These are phyloP conservation scores for Cydonia oblonga DNA, from an alignment of 331 rosid genomes.

Conservation along the genomic window DNA sequence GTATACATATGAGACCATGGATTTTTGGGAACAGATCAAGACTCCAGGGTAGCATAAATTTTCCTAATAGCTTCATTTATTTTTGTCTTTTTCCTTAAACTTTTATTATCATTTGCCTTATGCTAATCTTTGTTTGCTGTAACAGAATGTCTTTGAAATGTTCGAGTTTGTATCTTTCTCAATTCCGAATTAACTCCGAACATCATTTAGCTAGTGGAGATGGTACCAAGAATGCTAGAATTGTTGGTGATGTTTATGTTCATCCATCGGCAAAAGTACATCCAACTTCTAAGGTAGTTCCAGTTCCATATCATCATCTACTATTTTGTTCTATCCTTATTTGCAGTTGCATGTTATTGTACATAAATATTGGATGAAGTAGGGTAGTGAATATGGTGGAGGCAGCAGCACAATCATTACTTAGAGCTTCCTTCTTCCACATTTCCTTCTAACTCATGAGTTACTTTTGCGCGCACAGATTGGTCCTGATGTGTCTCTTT, in stretches of 20 bases:
- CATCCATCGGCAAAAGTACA: constrained; percentile 48
- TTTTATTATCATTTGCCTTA: neutral
- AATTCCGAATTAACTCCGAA: constrained; percentile 25
- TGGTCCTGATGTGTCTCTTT: constrained; percentile 41
- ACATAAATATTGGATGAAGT: neutral
- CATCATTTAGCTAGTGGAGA: constrained; percentile 41
- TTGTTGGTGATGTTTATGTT: constrained; percentile 31
- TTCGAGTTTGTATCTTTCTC: constrained; percentile 38
- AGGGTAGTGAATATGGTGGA: neutral
- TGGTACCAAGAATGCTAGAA: constrained; percentile 25
- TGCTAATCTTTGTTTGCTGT: neutral
- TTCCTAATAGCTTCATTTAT: neutral
- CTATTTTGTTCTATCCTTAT: neutral
- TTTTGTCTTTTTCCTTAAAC: neutral
- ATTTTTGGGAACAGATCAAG: constrained; percentile 47
- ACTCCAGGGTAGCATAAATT: constrained; percentile 33
- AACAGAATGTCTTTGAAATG: constrained; percentile 42
- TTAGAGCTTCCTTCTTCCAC: neutral
- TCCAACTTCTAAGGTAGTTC: constrained; percentile 32
- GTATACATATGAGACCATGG: constrained; percentile 40
- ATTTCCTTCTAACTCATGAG: neutral
- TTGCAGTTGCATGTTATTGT: neutral
- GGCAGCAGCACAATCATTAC: neutral
- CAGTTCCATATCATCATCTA: neutral
- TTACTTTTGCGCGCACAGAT: constrained; percentile 15